Evolutionary conservation across 352 stramenopile species (phyloP), one percentile per base, ranked within the genome.

Genomic region (Pythium myriotylum): DNA sequence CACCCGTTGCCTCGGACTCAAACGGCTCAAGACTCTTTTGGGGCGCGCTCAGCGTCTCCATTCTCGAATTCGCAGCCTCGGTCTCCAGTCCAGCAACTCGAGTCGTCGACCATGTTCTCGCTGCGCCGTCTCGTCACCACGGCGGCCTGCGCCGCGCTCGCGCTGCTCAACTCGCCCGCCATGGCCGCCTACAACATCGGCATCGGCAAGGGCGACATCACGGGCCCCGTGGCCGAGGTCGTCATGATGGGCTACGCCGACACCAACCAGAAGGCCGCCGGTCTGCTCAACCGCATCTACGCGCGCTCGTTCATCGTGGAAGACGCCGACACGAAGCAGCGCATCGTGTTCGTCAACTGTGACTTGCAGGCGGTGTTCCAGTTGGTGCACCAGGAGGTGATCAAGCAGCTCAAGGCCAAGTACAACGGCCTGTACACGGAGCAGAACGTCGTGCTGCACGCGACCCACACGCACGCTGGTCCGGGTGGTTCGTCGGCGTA

Each of bases 231-330:
- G 6, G 78, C 72, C 14, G 76, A 88, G 29, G 70, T 88, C 19
- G 62, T 84, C 46, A 84, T 91, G 74, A 80, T 84, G 70, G 84
- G 84, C 10, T 92, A 81, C 45, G 81, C 79, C 32, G 68, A 82
- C 55, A 58, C 63, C n/a, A 60, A 47, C 35, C 65, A 94, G 62
- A 77, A 60, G 29, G 59, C 65, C 2, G 68, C 65, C 17, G 84
- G 84, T 7, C 72, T 94, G 20, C 77, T 91, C 59, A 87, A 71
- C n/a, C n/a, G n/a, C n/a, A n/a, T 89, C 0, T 83, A 81, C 42
- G 76, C 82, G 19, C 73, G 84, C 43, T 80, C 84, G 8, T 92
- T 86, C 61, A 67, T 89, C 5, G 55, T 92, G 27, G 35, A 81
- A 39, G 73, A 86, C 55, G 29, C 39, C n/a, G 49, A 50, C 16